Conservation (phyloP, 2,329 filamentous ascomycete genomes). For the Penicillium glabrum region DNA sequence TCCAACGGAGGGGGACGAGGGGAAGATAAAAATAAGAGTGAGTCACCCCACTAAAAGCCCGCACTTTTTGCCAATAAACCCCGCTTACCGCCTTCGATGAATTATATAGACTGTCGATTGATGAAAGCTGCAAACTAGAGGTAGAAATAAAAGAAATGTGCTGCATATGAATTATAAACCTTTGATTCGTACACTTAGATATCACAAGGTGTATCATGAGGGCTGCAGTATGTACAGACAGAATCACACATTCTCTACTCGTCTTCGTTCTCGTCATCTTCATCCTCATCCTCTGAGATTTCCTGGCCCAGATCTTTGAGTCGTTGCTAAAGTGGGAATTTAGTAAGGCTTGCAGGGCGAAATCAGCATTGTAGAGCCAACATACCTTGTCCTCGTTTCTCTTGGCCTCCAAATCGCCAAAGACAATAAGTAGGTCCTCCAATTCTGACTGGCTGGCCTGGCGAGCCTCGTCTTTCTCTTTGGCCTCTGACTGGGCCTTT, state of each 20-base stretch:
- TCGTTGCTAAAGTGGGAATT: slow-evolving; percentile 52
- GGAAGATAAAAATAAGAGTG: slow-evolving; percentile 18
- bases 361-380: slow-evolving; percentile 1
- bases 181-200: background rate
- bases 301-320: slow-evolving; percentile 66
- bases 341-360: slow-evolving; percentile 3
- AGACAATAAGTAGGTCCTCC: slow-evolving; percentile 78
- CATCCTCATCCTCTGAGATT: slow-evolving; percentile 76
- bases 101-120: background rate
- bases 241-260: slow-evolving; percentile 31
- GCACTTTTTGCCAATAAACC: background rate
- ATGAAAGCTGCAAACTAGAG: background rate
- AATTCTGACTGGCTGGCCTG: slow-evolving; percentile 68
- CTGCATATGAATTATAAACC: background rate
- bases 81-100: background rate
- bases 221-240: background rate
- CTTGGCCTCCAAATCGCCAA: slow-evolving; percentile 78
- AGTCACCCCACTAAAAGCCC: slow-evolving; percentile 22
- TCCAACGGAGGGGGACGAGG: slow-evolving; percentile 24
- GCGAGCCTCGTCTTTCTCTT: slow-evolving; percentile 62
- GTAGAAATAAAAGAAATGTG: background rate
- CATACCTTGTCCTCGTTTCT: slow-evolving; percentile 70
- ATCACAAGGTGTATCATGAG: background rate
- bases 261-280: slow-evolving; percentile 58
- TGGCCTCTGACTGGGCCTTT: slow-evolving; percentile 32